These are phyloP conservation scores for Kingdonia uniflora DNA, from an alignment of 164 flowering plant species.

Conservation along the genomic window DNA sequence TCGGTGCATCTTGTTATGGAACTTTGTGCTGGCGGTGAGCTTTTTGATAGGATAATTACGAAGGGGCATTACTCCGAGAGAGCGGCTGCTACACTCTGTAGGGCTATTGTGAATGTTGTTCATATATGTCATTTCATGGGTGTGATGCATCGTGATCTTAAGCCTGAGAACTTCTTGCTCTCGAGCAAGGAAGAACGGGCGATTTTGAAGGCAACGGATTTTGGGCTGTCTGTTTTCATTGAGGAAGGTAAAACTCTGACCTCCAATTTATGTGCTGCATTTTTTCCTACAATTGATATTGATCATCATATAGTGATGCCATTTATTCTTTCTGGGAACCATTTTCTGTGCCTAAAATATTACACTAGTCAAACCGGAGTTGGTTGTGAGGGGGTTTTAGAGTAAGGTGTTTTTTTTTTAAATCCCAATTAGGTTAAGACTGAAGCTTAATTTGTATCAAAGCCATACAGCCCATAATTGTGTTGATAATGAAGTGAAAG, in stretches of 20 bases:
- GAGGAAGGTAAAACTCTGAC: conserved; percentile 55
- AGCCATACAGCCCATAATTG: too few relatives aligned
- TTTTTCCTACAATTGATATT: too few relatives aligned
- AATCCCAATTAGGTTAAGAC: too few relatives aligned
- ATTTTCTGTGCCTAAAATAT: too few relatives aligned
- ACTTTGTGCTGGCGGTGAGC: conserved; percentile 90
- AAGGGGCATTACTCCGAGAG: conserved; percentile 82
- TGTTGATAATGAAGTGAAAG: too few relatives aligned
- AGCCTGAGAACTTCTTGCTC: conserved; percentile 93
- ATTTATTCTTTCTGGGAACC: too few relatives aligned
- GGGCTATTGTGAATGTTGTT: conserved; percentile 75
- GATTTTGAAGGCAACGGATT: conserved; percentile 80
- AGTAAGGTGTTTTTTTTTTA: too few relatives aligned
- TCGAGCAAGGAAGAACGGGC: conserved; percentile 66
- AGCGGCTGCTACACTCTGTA: conserved; percentile 70
- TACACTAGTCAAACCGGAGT: too few relatives aligned
- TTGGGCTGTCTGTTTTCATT: conserved; percentile 87
- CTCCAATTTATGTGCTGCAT: not conserved
- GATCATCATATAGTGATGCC: too few relatives aligned
- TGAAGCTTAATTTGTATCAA: too few relatives aligned
- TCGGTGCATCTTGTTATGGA: conserved; percentile 89
- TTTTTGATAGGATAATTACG: conserved; percentile 84
- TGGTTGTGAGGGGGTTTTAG: too few relatives aligned
- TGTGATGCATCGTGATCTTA: conserved; percentile 91
- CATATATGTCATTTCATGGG: conserved; percentile 93